Evolutionary conservation across 768 basidiomycete species (phyloP), one percentile per base, ranked within the genome.

Genomic region (Dacryopinax primogenitus): DNA sequence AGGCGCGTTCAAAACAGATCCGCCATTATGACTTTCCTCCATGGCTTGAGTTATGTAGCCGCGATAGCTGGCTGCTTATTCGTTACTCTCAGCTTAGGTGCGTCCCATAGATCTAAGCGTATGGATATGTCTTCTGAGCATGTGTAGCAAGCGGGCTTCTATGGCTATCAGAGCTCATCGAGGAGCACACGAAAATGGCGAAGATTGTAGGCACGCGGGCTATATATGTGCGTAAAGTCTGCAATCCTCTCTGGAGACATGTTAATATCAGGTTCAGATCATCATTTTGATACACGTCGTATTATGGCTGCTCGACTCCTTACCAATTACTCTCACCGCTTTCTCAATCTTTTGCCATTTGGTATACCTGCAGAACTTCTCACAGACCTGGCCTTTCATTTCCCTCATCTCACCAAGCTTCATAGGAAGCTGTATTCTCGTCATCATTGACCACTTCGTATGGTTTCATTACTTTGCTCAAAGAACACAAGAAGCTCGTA

Each of bases 381-480:
- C 92, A 11, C 70, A 77, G 3, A 80, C 81, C 26, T 99, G 96
- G 95, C 96, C 96, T 0, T 76, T 91, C 73, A 97, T 99, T 70
- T 93, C 91, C 1, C 82, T 99, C 61, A 82, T 90, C 16, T 97
- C 94, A 0, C 72, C 78, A 21, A 83, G 85, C 4, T 98, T 99
- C 80, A 75, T 98, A 51, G 80, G 83, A 0, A 97, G 94, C 0
- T 96, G 93, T 74, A 68, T 81, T 21, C 77, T 94, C 64, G 95
- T 96, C 68, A 82, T 99, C 65, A 74, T 78, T 0, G 92, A 97
- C 77, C 96, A 98, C 75, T 97, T 97, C 73, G 74, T 91, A 39
- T 97, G 94, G 91, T 99, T 99, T 79, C 92, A 90, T 77, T 82
- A 98, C 76, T 98, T 98, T 74, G 84, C 93, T 44, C 82, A 77